phyloP scores from a whole-genome alignment of 2,329 filamentous ascomycete genomes.

The Pseudomassariella vexata region DNA sequence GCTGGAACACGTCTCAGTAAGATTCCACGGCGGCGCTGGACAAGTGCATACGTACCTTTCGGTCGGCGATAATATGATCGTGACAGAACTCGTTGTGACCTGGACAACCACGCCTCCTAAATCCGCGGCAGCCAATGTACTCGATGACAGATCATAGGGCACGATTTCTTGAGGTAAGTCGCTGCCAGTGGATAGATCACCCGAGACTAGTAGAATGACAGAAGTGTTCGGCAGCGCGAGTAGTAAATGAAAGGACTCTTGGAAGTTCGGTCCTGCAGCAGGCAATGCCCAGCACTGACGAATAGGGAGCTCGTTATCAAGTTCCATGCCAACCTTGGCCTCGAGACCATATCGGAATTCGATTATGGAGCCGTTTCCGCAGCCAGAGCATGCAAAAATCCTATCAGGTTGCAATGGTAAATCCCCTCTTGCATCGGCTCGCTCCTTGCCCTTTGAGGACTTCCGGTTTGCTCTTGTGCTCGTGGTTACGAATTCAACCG shows the following conservation, averaged over 20 bases:
- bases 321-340: conserved; percentile 57
- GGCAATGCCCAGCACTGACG: conserved; percentile 49
- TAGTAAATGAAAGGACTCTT: conserved; percentile 33
- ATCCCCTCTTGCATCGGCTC: conserved; percentile 15
- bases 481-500: conserved; percentile 49
- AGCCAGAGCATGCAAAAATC: conserved; percentile 63
- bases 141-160: conserved; percentile 44
- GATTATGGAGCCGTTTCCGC: conserved; percentile 57
- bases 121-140: conserved; percentile 41
- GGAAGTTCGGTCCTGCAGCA: conserved; percentile 11
- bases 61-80: conserved; percentile 28
- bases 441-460: conserved; percentile 38
- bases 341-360: conserved; percentile 67
- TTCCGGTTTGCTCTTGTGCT: conserved; percentile 36
- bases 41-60: conserved; percentile 27
- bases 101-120: conserved; percentile 39
- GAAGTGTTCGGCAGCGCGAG: conserved; percentile 45
- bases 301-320: conserved; percentile 43
- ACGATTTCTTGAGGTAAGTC: conserved; percentile 34
- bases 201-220: conserved; percentile 40
- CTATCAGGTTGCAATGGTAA: conserved; percentile 38
- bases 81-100: conserved; percentile 44
- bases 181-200: conserved; percentile 38
- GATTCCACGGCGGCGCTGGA: conserved; percentile 6
- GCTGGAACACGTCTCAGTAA: conserved; percentile 16